Base-by-base conservation (phyloP, 768 basidiomycete genomes). In the Amyloporia xantha region DNA sequence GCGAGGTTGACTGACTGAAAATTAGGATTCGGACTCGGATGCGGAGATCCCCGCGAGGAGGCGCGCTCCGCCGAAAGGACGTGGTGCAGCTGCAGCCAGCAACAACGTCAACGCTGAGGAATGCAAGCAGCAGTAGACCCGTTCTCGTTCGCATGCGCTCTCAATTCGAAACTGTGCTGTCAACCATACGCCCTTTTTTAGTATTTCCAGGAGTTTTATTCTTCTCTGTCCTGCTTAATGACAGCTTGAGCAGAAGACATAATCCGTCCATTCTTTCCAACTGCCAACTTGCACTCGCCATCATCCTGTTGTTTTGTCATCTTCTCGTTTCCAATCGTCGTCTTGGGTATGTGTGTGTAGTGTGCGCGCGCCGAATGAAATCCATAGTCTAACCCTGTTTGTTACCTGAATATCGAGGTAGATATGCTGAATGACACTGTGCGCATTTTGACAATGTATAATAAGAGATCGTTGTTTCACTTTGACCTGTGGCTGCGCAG, bases 81-180 rank as follows among this genome's bases (percentile, higher is more conserved):
- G 78, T 49, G 66, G 68, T 6, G 55, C 61, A 26, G 68, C 65
- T 6, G 74, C 67, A 40, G 66, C 65, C n/a, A 59, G 64, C 27
- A 77, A 65, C 28, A 77, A 77, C 56, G 75, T 75, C 48, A 83
- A 88, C 63, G 81, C 88, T 1, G 84, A 91, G 62, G 91, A 94
- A 66, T 94, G 91, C 77, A 91, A 91, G 73, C 86, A 92, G 65
- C 91, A 93, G 83, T 93, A 69, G 68, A 44, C 19, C 15, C 36
- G 11, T 23, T 5, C 13, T 19, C 30, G 21, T 24, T 25, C 5
- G 12, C 10, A 36, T 37, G 43, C 27, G 11, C 40, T 1, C 20
- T 7, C 19, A 21, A n/a, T 15, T 7, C 25, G 19, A 6, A 20
- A 17, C 9, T 42, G 10, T 41, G 15, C 1, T 23, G 17, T 4